These are phyloP conservation scores for Sungouiella thailandica DNA, from an alignment of 805 yeast species.

Conservation along the genomic window DNA sequence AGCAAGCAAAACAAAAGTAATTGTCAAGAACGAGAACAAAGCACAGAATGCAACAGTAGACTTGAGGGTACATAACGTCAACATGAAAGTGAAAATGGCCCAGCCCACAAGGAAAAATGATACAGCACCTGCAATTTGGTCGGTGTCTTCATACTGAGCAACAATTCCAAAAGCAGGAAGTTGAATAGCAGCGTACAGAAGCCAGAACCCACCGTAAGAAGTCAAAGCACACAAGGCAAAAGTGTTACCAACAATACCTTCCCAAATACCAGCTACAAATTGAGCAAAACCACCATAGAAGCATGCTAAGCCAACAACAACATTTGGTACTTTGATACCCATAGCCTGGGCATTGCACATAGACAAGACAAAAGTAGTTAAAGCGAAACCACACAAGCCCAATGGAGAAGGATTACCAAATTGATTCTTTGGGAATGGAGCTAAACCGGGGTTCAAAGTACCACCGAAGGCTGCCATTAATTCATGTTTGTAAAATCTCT, in stretches of 20 bases:
- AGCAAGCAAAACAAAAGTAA: conserved; percentile 34
- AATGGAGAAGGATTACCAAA: conserved; percentile 34
- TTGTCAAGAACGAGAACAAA: conserved; percentile 25
- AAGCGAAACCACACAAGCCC: conserved; percentile 16
- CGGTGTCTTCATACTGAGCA: conserved; percentile 35
- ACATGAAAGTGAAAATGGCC: conserved; percentile 38
- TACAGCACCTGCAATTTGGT: conserved; percentile 27
- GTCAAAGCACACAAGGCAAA: conserved; percentile 16
- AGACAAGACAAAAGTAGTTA: conserved; percentile 17
- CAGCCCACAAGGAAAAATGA: conserved; percentile 36
- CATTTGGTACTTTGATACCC: conserved; percentile 13
- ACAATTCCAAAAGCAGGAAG: conserved; percentile 57
- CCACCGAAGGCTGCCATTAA: conserved; percentile 37
- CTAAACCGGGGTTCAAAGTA: conserved; percentile 28
- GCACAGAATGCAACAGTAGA: conserved; percentile 33
- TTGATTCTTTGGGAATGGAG: conserved; percentile 44
- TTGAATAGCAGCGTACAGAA: conserved; percentile 56
- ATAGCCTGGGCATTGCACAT: conserved; percentile 17
- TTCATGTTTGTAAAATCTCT: conserved; percentile 28
- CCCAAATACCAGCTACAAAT: conserved; percentile 18
- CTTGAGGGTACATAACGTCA: conserved; percentile 31
- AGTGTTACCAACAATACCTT: conserved; percentile 15
- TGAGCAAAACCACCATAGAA: conserved; percentile 18
- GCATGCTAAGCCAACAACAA: conserved; percentile 15
- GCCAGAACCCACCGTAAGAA: conserved; percentile 61